Evolutionary conservation across 73 alveolate genomes (phyloP).

Genomic region (Blepharisma stoltei): DNA sequence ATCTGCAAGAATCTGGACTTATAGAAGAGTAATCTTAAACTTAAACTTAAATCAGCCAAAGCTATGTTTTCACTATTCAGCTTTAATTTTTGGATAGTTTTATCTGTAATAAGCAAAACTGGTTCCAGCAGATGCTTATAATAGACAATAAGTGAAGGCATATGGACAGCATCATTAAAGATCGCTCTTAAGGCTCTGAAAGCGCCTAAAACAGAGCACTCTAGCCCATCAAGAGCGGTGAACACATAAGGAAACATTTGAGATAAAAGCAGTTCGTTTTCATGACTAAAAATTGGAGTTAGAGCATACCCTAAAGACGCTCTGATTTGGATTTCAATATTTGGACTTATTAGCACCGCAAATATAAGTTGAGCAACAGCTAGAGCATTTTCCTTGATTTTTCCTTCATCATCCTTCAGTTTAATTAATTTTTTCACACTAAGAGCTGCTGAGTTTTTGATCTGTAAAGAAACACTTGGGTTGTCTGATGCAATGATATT

Average conservation of each 20-base stretch:
- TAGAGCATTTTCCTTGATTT: not conserved
- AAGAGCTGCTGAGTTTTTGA: conserved; percentile 31
- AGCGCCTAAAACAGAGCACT: conserved; percentile 4
- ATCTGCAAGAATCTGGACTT: too few relatives aligned
- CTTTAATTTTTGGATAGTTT: too few relatives aligned
- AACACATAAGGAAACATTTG: not conserved
- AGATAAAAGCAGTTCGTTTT: not conserved
- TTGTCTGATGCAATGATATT: not conserved
- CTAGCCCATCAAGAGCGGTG: not conserved
- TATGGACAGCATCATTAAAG: not conserved
- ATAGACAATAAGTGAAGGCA: not conserved
- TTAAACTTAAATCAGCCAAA: too few relatives aligned
- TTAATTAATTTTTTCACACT: conserved; percentile 10
- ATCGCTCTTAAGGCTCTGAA: conserved; percentile 17
- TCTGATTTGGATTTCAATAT: not conserved
- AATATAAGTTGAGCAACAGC: not conserved
- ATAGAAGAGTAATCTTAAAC: too few relatives aligned
- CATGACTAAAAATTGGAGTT: conserved; percentile 18
- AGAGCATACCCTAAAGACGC: conserved; percentile 26
- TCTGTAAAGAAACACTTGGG: conserved; percentile 1
- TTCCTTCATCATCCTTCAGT: not conserved
- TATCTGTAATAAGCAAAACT: too few relatives aligned
- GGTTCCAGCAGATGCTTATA: not conserved
- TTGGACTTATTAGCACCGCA: not conserved
- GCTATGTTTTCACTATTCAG: too few relatives aligned